Conservation (phyloP, 805 yeast species). For the Metschnikowia baotianmanensis region DNA sequence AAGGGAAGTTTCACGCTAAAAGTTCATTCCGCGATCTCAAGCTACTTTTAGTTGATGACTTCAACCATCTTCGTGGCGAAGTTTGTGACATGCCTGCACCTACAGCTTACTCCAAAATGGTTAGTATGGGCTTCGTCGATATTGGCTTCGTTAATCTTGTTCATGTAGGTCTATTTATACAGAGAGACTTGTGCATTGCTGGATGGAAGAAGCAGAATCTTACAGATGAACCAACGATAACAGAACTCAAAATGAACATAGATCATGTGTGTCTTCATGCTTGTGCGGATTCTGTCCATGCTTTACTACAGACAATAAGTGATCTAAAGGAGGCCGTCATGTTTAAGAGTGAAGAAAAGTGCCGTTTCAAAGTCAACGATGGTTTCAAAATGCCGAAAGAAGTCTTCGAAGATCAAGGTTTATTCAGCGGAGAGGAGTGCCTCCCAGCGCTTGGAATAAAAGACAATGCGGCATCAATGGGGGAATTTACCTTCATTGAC, state of each 20-base stretch:
- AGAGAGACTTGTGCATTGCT: constrained; percentile 18
- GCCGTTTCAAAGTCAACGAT: constrained; percentile 35
- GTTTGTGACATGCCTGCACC: too few species aligned
- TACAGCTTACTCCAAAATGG: constrained; percentile 23
- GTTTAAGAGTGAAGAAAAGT: constrained; percentile 60
- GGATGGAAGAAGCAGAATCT: too few species aligned
- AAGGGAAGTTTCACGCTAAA: constrained; percentile 33
- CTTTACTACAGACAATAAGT: constrained; percentile 61
- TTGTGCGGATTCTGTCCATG: constrained; percentile 84
- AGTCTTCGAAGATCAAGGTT: constrained; percentile 31
- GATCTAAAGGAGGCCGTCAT: constrained; percentile 71
- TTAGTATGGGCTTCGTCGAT: constrained; percentile 49
- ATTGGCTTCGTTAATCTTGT: constrained; percentile 47
- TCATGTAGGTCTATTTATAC: constrained; percentile 34
- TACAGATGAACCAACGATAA: constrained; percentile 21
- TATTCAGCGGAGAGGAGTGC: not conserved
- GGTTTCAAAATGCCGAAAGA: constrained; percentile 29
- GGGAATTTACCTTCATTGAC: constrained; percentile 12
- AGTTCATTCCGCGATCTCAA: constrained; percentile 49
- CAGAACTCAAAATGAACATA: constrained; percentile 47
- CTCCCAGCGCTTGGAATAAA: not conserved
- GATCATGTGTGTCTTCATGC: constrained; percentile 50
- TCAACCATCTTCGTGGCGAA: constrained; percentile 1
- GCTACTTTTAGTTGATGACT: constrained; percentile 65
- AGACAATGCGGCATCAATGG: not conserved